Evolutionary conservation across 345 rosid genomes (phyloP), one percentile per base, ranked within the genome.

Genomic region (Brassica cretica): DNA sequence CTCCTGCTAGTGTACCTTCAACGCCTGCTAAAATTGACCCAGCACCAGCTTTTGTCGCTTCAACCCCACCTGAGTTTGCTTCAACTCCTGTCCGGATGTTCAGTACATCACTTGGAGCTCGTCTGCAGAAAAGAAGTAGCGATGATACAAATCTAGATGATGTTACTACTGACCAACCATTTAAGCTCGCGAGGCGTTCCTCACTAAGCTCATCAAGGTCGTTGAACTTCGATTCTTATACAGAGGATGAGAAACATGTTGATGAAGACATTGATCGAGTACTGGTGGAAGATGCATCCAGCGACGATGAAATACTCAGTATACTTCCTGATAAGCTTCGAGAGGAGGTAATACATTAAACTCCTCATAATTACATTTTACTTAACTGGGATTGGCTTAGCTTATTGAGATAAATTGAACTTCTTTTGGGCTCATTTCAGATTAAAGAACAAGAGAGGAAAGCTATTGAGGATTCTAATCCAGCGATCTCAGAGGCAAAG

Each of bases 401-500:
- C 8, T 55, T 65, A 15, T 5, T 53, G 11, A 35, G 60, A 16
- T 16, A 29, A 32, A 8, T 11, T 55, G 3, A 41, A 51, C 30
- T 75, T 21, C 11, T 1, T 64, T 30, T 29, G 7, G 12, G 37
- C 8, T 55, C 35, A 66, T 53, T 82, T 71, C 86, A 94, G 98
- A 87, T 94, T 69, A 84, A 79, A 76, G 93, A 90, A 78, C 91
- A 89, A 73, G 96, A 91, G 83, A 86, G 41, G 82, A 86, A 84
- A 76, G 84, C 88, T 2, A 81, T 81, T 39, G 93, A 87, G 80
- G 94, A 92, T 63, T 80, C 56, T 49, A 89, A 90, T 83, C 97
- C 96, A 60, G 93, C 93, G 29, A 90, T 94, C 82, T 92, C 96
- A 37, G 85, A 72, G 59, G 98, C 97, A 53, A 90, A 90, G 86